Evolutionary conservation across 805 yeast genomes (phyloP).

Genomic region (Starmera quercuum): DNA sequence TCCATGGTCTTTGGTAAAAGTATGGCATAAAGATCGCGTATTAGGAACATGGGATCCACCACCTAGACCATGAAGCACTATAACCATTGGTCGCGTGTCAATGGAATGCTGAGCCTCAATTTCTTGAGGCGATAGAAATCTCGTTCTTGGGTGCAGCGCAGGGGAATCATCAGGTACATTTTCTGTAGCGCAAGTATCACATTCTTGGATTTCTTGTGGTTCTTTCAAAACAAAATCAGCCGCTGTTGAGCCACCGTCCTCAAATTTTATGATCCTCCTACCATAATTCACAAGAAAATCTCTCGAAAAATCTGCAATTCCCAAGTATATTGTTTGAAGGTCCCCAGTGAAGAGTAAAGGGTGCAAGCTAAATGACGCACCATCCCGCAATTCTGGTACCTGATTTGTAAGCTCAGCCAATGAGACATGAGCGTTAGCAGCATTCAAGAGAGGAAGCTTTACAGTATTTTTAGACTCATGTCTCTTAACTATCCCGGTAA

Average conservation of each 20-base stretch:
- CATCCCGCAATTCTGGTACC: conserved; percentile 39
- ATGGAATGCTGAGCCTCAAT: conserved; percentile 27
- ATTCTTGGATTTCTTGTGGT: conserved; percentile 23
- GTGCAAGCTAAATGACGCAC: conserved; percentile 45
- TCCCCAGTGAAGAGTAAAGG: conserved; percentile 67
- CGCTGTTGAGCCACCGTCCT: conserved; percentile 67
- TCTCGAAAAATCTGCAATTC: conserved; percentile 41
- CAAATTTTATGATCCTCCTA: conserved; percentile 47
- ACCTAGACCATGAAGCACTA: conserved; percentile 65
- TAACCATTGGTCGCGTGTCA: conserved; percentile 42
- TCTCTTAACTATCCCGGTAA: too few species aligned
- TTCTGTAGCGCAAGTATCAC: too few species aligned
- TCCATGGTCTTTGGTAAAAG: conserved; percentile 32
- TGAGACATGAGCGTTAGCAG: conserved; percentile 12
- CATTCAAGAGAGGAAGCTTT: too few species aligned
- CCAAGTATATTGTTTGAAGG: conserved; percentile 68
- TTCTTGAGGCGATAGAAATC: conserved; percentile 45
- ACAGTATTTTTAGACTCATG: too few species aligned
- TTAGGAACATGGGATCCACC: conserved; percentile 79
- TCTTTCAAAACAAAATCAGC: conserved; percentile 58
- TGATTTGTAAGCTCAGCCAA: conserved; percentile 11
- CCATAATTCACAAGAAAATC: conserved; percentile 63
- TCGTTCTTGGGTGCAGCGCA: conserved; percentile 59
- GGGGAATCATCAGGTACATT: conserved; percentile 48
- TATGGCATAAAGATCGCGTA: conserved; percentile 45